These are phyloP conservation scores for Picea abies DNA, from an alignment of 83 land plant genomes.

Conservation along the genomic window DNA sequence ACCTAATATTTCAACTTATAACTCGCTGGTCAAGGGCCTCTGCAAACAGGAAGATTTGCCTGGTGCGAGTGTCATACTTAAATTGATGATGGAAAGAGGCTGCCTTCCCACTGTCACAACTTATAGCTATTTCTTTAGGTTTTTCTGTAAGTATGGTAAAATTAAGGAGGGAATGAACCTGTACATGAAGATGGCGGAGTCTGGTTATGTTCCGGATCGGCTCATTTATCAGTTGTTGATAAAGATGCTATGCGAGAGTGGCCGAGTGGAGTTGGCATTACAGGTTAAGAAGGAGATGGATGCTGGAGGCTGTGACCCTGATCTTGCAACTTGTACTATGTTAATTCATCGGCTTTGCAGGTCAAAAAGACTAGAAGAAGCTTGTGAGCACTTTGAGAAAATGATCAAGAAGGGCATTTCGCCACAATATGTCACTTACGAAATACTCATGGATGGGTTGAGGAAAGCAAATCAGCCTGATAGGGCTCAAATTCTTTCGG, in stretches of 20 bases:
- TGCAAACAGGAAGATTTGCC: constrained; percentile 48
- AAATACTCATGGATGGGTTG: constrained; percentile 33
- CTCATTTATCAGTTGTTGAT: constrained; percentile 59
- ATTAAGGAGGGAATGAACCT: constrained; percentile 59
- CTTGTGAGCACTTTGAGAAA: constrained; percentile 43
- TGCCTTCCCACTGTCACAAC: constrained; percentile 46
- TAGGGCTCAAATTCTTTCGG: constrained; percentile 25
- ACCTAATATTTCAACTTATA: constrained; percentile 57
- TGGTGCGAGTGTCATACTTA: constrained; percentile 58
- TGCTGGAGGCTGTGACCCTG: constrained; percentile 50
- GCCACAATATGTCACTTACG: constrained; percentile 59
- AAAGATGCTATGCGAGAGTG: constrained; percentile 60
- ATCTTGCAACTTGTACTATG: constrained; percentile 65
- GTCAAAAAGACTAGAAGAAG: constrained; percentile 47
- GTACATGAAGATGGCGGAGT: constrained; percentile 53
- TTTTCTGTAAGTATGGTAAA: constrained; percentile 51
- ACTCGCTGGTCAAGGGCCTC: constrained; percentile 59
- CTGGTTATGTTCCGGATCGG: constrained; percentile 54
- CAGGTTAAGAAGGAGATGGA: constrained; percentile 66
- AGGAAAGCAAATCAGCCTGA: constrained; percentile 31
- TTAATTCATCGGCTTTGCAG: constrained; percentile 56
- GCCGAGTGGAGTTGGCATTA: constrained; percentile 42
- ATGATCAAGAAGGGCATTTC: constrained; percentile 56
- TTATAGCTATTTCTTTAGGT: constrained; percentile 56
- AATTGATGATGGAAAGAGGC: constrained; percentile 58